Percentiles rank a stretch among this genome's conserved stretches.
These are phyloP conservation scores for Laguncularia racemosa DNA, from an alignment of 345 rosid species.

Conservation along the genomic window DNA sequence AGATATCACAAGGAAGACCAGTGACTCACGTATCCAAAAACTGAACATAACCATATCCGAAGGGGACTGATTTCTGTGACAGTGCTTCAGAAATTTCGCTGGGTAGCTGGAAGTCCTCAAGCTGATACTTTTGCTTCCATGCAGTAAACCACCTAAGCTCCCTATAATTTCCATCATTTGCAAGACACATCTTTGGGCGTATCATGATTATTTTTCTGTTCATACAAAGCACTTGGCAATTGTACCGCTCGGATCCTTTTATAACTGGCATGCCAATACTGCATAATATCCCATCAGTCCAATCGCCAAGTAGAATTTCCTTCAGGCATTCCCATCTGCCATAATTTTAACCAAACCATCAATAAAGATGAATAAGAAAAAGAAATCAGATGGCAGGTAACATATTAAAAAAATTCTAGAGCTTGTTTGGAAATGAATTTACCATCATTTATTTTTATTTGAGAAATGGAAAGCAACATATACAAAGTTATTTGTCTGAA, in stretches of 20 bases:
- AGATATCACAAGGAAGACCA: background rate
- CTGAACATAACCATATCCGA: conserved; percentile 84
- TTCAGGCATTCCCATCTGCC: conserved; percentile 95
- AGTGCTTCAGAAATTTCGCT: conserved; percentile 58
- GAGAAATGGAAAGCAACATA: too few relatives aligned
- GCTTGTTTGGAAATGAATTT: too few relatives aligned
- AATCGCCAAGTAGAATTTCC: conserved; percentile 67
- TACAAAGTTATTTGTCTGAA: too few relatives aligned
- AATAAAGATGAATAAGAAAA: background rate
- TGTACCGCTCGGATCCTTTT: conserved; percentile 87
- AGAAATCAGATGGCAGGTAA: background rate
- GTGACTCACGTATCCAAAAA: conserved; percentile 74
- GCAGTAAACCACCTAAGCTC: conserved; percentile 89
- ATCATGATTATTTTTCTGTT: conserved; percentile 78
- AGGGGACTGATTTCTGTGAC: conserved; percentile 67
- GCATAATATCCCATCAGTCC: conserved; percentile 82
- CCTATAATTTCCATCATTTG: conserved; percentile 83
- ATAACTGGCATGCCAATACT: conserved; percentile 93
- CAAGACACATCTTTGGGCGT: conserved; percentile 93
- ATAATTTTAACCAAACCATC: conserved; percentile 4
- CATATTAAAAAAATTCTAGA: background rate
- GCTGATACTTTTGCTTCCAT: conserved; percentile 70
- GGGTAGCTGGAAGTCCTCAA: conserved; percentile 77
- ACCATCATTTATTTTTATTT: too few relatives aligned
- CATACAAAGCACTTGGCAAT: conserved; percentile 86